Conservation (phyloP, 805 yeast genomes). For the Kazachstania kunashirensis region DNA sequence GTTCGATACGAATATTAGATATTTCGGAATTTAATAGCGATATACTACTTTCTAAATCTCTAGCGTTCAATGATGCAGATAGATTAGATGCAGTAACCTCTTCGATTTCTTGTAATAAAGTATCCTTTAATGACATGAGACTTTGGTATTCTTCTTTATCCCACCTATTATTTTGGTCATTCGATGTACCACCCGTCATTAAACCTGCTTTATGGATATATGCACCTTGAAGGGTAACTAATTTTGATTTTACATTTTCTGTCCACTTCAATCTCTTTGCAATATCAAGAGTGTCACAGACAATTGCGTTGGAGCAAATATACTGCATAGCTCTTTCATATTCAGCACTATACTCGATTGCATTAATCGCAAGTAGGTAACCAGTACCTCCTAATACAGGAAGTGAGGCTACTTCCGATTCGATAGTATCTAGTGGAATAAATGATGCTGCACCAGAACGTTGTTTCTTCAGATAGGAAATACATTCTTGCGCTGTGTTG, state of each 20-base stretch:
- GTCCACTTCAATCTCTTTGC: slow-evolving; percentile 73
- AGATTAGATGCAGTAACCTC: slow-evolving; percentile 34
- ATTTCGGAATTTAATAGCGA: slow-evolving; percentile 39
- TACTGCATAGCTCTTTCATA: slow-evolving; percentile 71
- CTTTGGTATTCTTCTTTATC: slow-evolving; percentile 56
- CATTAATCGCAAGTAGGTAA: slow-evolving; percentile 48
- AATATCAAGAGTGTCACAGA: slow-evolving; percentile 58
- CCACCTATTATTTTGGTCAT: slow-evolving; percentile 48
- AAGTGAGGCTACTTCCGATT: slow-evolving; percentile 48
- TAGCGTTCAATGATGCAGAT: slow-evolving; percentile 48
- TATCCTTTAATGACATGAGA: slow-evolving; percentile 41
- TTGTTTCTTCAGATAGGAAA: slow-evolving; percentile 72
- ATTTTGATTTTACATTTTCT: slow-evolving; percentile 44
- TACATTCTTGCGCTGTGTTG: slow-evolving; percentile 62
- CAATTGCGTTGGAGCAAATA: slow-evolving; percentile 68
- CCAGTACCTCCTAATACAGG: slow-evolving; percentile 15
- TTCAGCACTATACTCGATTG: slow-evolving; percentile 56
- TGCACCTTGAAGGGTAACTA: slow-evolving; percentile 78
- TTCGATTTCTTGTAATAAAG: slow-evolving; percentile 38
- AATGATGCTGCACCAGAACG: slow-evolving; percentile 79
- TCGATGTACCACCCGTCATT: slow-evolving; percentile 81
- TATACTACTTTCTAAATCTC: slow-evolving; percentile 47
- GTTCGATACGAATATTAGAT: slow-evolving; percentile 37
- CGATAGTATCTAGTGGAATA: slow-evolving; percentile 76
- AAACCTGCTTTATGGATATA: slow-evolving; percentile 76